A percentile compares a stretch with the other conserved stretches of the same genome.
phyloP scores from a whole-genome alignment of 306 rosid genomes.

The Trichosanthes truncata region DNA sequence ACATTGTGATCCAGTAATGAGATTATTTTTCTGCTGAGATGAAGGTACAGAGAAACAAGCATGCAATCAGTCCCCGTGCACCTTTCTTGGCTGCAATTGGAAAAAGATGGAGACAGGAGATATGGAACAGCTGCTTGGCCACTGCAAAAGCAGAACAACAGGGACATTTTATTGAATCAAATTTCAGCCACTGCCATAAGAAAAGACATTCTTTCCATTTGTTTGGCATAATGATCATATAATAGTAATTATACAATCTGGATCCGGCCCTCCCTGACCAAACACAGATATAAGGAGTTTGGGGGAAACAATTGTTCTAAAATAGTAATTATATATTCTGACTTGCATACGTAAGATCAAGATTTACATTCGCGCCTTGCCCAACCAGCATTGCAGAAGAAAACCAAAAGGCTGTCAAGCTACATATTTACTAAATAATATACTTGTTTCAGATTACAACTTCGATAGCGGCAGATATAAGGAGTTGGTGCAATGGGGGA shows the following conservation, averaged over 20 bases:
- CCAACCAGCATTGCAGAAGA: slow-evolving; percentile 1
- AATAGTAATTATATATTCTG: background rate
- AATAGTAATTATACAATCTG: background rate
- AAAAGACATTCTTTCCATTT: background rate
- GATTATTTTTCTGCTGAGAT: background rate
- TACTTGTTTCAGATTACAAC: background rate
- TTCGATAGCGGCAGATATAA: background rate
- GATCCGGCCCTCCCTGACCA: background rate
- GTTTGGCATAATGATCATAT: background rate
- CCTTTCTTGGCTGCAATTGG: background rate
- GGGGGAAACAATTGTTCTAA: background rate
- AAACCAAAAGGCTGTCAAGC: background rate
- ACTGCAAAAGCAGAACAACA: background rate
- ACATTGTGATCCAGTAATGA: slow-evolving; percentile 16
- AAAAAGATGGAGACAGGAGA: background rate
- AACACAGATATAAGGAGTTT: background rate
- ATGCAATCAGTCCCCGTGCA: background rate
- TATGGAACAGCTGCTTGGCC: background rate
- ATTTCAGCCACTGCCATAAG: background rate
- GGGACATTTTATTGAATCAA: background rate
- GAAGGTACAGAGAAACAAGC: background rate
- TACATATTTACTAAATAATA: background rate
- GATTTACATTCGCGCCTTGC: background rate
- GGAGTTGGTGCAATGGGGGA: background rate
- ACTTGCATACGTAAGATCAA: background rate